phyloP scores from a whole-genome alignment of 805 yeast species.

The Candida adriatica region DNA sequence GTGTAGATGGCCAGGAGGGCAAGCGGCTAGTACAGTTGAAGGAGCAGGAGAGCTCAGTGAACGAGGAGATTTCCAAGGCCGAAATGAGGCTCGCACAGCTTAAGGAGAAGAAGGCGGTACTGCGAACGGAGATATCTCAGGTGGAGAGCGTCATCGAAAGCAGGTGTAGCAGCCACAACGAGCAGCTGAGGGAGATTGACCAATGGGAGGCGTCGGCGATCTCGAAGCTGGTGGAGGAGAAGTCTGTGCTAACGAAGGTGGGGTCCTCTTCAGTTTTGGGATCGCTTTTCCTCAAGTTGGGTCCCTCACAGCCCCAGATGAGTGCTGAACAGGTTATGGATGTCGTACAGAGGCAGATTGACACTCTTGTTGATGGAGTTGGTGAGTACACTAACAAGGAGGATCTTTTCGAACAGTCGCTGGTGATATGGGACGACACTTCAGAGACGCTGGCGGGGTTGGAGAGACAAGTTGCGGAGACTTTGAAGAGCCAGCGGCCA shows the following conservation, averaged over 20 bases:
- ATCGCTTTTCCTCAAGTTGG: constrained; percentile 13
- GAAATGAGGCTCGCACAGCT: constrained; percentile 29
- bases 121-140: constrained; percentile 32
- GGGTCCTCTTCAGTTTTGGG: constrained; percentile 8
- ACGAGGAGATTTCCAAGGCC: constrained; percentile 30
- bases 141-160: constrained; percentile 45
- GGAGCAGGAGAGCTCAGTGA: constrained; percentile 26
- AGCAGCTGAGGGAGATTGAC: constrained; percentile 33
- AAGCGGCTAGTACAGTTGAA: constrained; percentile 30
- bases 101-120: constrained; percentile 25
- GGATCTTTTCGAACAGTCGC: constrained; percentile 11
- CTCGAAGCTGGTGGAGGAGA: constrained; percentile 21
- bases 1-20: constrained; percentile 33
- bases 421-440: constrained; percentile 17
- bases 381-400: constrained; percentile 8
- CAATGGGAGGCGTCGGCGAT: constrained; percentile 31
- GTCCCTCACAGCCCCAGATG: constrained; percentile 10
- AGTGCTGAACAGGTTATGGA: constrained; percentile 14
- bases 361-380: constrained; percentile 13
- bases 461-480: constrained; percentile 17
- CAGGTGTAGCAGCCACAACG: constrained; percentile 35
- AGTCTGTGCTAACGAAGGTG: constrained; percentile 14
- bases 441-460: constrained; percentile 13
- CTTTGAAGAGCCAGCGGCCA: constrained; percentile 9
- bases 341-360: constrained; percentile 17